These are phyloP conservation scores for Beauveria caledonica DNA, from an alignment of 2,329 filamentous ascomycete species.

Conservation along the genomic window DNA sequence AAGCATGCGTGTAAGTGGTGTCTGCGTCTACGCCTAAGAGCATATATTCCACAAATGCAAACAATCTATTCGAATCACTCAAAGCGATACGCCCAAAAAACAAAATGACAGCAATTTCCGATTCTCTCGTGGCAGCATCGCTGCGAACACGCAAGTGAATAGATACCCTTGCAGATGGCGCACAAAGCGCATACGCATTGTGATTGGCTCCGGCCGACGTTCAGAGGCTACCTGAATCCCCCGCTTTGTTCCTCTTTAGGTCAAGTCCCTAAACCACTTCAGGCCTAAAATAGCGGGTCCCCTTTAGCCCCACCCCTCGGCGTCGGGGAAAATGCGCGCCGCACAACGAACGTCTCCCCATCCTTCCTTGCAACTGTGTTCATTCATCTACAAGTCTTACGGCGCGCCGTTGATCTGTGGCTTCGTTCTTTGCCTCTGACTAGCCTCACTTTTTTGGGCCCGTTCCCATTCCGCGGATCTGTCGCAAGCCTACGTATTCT, in stretches of 20 bases:
- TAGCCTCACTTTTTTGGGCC: too few species aligned
- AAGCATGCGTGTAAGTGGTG: too few species aligned
- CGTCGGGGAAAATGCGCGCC: neutral
- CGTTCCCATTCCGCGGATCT: too few species aligned
- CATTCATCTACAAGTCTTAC: neutral
- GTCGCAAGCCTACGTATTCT: too few species aligned
- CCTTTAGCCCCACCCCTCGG: neutral
- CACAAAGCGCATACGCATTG: neutral
- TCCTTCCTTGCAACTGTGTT: neutral
- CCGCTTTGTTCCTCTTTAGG: conserved; percentile 7
- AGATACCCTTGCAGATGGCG: neutral
- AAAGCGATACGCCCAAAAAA: too few species aligned
- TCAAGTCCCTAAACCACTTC: neutral
- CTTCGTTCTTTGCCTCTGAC: neutral
- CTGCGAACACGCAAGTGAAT: neutral
- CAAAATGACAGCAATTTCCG: neutral
- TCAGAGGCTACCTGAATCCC: conserved; percentile 2
- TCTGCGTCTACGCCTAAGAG: too few species aligned
- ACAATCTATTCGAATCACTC: too few species aligned
- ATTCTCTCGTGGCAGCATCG: neutral
- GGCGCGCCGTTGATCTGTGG: neutral
- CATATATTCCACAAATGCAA: too few species aligned
- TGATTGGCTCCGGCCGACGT: neutral
- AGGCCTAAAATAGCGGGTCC: neutral
- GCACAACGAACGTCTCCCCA: neutral